Evolutionary conservation across 2,329 filamentous ascomycete genomes (phyloP).

Genomic region (Epichloe amarillans): DNA sequence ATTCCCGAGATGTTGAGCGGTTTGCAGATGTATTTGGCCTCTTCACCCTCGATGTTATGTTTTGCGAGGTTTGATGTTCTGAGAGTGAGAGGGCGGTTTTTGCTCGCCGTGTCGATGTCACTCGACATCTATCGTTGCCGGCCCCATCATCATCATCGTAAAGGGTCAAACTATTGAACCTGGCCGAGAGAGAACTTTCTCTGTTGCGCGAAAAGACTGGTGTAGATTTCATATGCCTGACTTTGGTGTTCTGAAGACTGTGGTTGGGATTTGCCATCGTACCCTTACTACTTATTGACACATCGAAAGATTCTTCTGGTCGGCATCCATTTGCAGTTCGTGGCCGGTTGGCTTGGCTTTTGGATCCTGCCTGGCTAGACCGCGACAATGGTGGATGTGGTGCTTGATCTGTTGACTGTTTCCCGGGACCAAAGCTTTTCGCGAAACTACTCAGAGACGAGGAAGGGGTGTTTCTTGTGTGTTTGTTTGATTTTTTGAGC

Average conservation of each 20-base stretch:
- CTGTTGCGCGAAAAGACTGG: conserved; percentile 19
- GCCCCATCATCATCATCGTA: conserved; percentile 12
- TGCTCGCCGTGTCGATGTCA: conserved; percentile 21
- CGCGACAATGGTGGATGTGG: conserved; percentile 39
- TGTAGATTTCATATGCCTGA: conserved; percentile 14
- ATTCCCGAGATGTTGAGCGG: conserved; percentile 11
- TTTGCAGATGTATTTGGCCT: conserved; percentile 7
- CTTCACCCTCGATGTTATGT: conserved; percentile 6
- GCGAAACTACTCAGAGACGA: conserved; percentile 34
- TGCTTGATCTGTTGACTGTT: conserved; percentile 35
- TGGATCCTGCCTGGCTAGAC: conserved; percentile 31
- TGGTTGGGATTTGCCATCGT: conserved; percentile 13
- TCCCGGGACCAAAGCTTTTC: conserved; percentile 42
- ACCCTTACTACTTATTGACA: conserved; percentile 20
- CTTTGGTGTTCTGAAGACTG: conserved; percentile 10
- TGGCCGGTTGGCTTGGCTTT: conserved; percentile 24
- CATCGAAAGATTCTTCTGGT: conserved; percentile 25
- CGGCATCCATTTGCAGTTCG: conserved; percentile 28
- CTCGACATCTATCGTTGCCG: conserved; percentile 28
- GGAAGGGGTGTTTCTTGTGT: conserved; percentile 17
- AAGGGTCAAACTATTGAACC: conserved; percentile 27
- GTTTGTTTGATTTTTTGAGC: conserved; percentile 27
- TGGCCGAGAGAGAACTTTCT: conserved; percentile 30
- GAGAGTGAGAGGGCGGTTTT: conserved; percentile 17
- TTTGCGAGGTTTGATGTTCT: conserved; percentile 5